Evolutionary conservation across 2,329 filamentous ascomycete genomes (phyloP).

Genomic region (Fusarium domesticum): DNA sequence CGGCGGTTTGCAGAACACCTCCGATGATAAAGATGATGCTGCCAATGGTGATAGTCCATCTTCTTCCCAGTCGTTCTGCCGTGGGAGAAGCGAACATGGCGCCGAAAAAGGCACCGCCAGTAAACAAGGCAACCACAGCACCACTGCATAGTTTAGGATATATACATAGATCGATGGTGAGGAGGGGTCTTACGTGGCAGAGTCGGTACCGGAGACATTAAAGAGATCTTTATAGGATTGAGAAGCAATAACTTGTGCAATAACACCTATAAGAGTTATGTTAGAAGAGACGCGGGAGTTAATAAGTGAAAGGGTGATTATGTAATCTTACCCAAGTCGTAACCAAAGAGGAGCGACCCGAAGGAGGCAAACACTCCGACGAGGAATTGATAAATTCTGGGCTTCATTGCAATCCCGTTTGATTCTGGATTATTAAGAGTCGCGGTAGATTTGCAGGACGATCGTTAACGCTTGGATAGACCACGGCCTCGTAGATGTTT

Average conservation of each 20-base stretch:
- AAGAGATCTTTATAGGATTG: conserved; percentile 4
- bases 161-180: neutral
- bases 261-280: conserved; percentile 18
- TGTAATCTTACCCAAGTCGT: conserved; percentile 45
- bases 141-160: conserved; percentile 4
- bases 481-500: too few relatives aligned
- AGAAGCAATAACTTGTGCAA: conserved; percentile 17
- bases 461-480: too few relatives aligned
- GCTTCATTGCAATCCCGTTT: conserved; percentile 7
- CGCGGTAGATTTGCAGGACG: too few relatives aligned
- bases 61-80: conserved; percentile 60
- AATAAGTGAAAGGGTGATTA: neutral
- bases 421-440: too few relatives aligned
- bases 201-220: conserved; percentile 5
- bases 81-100: conserved; percentile 5
- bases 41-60: conserved; percentile 67
- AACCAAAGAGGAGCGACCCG: conserved; percentile 53
- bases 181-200: conserved; percentile 2
- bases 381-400: conserved; percentile 42
- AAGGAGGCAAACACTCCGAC: conserved; percentile 54
- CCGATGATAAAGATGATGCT: conserved; percentile 68
- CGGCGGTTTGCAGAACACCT: conserved; percentile 69
- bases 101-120: conserved; percentile 12
- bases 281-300: too few relatives aligned
- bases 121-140: conserved; percentile 12